Evolutionary conservation across 208 protist genomes (phyloP), one percentile per base, ranked within the genome.

Genomic region (Lotmaria passim): DNA sequence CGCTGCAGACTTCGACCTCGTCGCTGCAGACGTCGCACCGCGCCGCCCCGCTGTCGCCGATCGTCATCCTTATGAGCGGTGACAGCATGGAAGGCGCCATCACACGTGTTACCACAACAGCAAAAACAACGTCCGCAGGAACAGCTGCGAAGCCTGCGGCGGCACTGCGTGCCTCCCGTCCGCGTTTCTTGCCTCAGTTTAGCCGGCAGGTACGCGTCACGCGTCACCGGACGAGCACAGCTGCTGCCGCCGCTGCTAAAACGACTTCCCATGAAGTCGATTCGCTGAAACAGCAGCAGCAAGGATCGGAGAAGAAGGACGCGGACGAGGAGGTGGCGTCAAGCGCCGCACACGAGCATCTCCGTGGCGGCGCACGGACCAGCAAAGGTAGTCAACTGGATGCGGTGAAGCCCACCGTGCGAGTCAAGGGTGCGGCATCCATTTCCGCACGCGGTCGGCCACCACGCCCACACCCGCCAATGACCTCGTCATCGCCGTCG

Each of bases 101-200:
- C 6, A 38, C 28, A 41, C 57, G 41, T 17, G 57, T 51, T 0
- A 48, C 57, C 36, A 5, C 55, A 33, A 47, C 41, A n/a, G 15
- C 8, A 0, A 24, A 38, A 34, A 5, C 26, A 15, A 24, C 31
- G 1, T 0, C 15, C 6, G 38, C 41, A 31, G 36, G 4, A 5
- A 23, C 28, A 4, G 7, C 38, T 1, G 24, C 55, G 12, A 21
- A 34, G 15, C 21, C 33, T 21, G 14, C 3, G 5, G 36, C 57
- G 19, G 8, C 57, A 6, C 21, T 43, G 23, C 57, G 57, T 4
- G 41, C 41, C 1, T 30, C 26, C 23, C 57, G 57, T 3, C 57
- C 57, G 14, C 57, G 57, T 28, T 63, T 46, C 14, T 17, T 53
- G n/a, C 44, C 59, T 5, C 59, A 12, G 17, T 51, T 65, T 10